Conservation (phyloP, 179 eudicot genomes). For the Dionaea muscipula region DNA sequence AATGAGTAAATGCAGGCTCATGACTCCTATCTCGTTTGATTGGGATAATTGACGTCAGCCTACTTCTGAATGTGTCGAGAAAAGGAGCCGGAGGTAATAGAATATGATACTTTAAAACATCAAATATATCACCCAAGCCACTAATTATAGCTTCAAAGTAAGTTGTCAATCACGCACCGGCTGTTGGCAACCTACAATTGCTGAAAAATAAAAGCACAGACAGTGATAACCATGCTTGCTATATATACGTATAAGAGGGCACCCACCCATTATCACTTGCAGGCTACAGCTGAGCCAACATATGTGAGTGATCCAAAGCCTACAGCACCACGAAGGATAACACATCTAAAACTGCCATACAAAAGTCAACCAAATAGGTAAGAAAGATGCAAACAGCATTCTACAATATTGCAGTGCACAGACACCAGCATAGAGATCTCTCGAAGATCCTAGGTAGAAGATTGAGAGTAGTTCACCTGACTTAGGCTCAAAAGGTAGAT, state of each 20-base stretch:
- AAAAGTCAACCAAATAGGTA: slow-evolving; percentile 1
- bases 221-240: background rate
- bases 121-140: too few relatives aligned
- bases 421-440: slow-evolving; percentile 16
- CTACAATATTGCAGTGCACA: slow-evolving; percentile 8
- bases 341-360: slow-evolving; percentile 35
- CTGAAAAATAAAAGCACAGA: background rate
- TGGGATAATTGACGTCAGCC: too few relatives aligned
- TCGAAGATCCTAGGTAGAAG: slow-evolving; percentile 14
- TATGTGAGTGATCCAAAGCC: slow-evolving; percentile 23
- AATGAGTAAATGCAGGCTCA: too few relatives aligned
- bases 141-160: too few relatives aligned
- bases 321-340: slow-evolving; percentile 21
- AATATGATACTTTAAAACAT: too few relatives aligned
- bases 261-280: background rate
- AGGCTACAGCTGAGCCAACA: slow-evolving; percentile 13
- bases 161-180: too few relatives aligned
- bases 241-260: background rate
- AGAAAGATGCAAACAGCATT: slow-evolving; percentile 3
- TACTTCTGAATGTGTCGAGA: too few relatives aligned
- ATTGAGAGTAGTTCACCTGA: slow-evolving; percentile 57
- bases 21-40: too few relatives aligned
- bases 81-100: too few relatives aligned
- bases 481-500: slow-evolving; percentile 30
- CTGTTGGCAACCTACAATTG: too few relatives aligned